phyloP scores from a whole-genome alignment of 2,329 filamentous ascomycete genomes.

The Fusarium penzigii region DNA sequence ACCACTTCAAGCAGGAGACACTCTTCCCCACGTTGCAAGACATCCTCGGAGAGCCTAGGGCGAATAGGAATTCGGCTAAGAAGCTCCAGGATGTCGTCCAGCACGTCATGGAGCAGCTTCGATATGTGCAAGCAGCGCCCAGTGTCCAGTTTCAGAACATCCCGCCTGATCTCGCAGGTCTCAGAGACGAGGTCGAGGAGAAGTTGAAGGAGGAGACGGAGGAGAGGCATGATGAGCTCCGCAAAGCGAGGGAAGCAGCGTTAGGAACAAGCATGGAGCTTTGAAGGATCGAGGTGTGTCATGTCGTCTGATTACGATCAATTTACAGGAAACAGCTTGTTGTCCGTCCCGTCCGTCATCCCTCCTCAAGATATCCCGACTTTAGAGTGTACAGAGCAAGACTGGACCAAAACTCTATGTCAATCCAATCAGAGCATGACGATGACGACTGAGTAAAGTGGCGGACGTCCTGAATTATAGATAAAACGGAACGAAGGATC shows the following conservation, averaged over 20 bases:
- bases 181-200: constrained; percentile 70
- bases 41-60: constrained; percentile 64
- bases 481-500: constrained; percentile 7
- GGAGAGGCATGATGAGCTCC: constrained; percentile 55
- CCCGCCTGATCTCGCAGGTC: constrained; percentile 70
- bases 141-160: constrained; percentile 84
- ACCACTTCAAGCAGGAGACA: constrained; percentile 84
- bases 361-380: background rate
- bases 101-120: constrained; percentile 80
- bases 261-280: constrained; percentile 59
- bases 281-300: constrained; percentile 18
- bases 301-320: too few relatives aligned
- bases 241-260: constrained; percentile 57
- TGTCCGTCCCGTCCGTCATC: background rate
- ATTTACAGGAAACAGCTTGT: background rate
- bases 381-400: constrained; percentile 2
- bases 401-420: constrained; percentile 3
- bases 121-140: constrained; percentile 81
- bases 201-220: constrained; percentile 65
- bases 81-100: constrained; percentile 75
- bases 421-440: constrained; percentile 3
- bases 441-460: background rate
- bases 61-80: constrained; percentile 78
- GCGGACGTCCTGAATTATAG: background rate
- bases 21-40: constrained; percentile 85